Conservation (phyloP, 495 filamentous ascomycete genomes). For the Jackrogersella minutella region DNA sequence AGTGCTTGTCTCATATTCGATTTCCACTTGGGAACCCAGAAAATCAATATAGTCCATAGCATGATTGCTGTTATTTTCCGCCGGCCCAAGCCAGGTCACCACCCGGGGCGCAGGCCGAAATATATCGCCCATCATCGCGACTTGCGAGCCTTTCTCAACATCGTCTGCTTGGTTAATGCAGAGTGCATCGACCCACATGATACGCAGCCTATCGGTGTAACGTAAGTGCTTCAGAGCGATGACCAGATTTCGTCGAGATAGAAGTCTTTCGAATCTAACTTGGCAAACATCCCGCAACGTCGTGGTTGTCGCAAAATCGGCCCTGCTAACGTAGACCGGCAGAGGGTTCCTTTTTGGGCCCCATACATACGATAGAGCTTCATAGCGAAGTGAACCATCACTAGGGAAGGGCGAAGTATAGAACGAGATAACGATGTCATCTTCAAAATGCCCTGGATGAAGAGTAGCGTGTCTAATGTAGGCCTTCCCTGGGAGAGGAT, state of each 20-base stretch:
- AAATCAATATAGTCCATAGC: conserved; percentile 22
- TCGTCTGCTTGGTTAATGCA: conserved; percentile 26
- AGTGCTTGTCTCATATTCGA: not conserved
- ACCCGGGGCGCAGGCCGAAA: conserved; percentile 38
- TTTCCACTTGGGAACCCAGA: conserved; percentile 13
- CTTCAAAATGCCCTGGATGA: conserved; percentile 6
- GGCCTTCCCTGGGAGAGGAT: not conserved
- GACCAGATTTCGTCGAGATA: conserved; percentile 1
- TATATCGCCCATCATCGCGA: conserved; percentile 42
- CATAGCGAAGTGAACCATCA: not conserved
- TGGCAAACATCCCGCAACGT: not conserved
- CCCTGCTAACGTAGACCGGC: not conserved
- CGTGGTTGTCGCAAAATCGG: not conserved
- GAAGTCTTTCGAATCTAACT: not conserved
- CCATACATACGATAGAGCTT: conserved; percentile 28
- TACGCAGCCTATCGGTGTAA: not conserved
- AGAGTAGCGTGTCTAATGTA: conserved; percentile 23
- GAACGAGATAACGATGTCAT: conserved; percentile 14
- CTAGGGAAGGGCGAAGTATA: not conserved
- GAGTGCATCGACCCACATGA: conserved; percentile 25
- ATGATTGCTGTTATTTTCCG: conserved; percentile 14
- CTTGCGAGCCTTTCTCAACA: conserved; percentile 39
- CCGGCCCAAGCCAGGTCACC: conserved; percentile 42
- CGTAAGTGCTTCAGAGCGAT: conserved; percentile 14
- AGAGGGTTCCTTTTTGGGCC: not conserved